A percentile compares a stretch with the other conserved stretches of the same genome.
Evolutionary conservation across 495 filamentous ascomycete species (phyloP).

Genomic region (Penicillium lividum): DNA sequence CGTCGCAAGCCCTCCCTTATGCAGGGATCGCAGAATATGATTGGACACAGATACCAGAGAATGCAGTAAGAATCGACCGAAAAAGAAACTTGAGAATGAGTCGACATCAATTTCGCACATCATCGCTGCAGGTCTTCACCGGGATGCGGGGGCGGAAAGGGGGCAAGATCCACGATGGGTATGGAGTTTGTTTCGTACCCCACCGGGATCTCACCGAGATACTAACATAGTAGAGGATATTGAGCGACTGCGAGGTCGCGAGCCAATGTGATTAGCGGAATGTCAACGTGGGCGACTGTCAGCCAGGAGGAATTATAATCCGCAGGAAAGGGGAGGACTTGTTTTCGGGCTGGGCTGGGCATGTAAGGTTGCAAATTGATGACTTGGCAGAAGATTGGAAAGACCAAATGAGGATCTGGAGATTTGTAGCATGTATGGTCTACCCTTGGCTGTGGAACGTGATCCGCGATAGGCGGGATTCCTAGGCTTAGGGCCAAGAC

Average conservation of each 20-base stretch:
- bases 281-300: neutral
- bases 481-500: slow-evolving; percentile 27
- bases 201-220: slow-evolving; percentile 23
- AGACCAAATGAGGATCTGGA: slow-evolving; percentile 11
- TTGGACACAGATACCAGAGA: slow-evolving; percentile 12
- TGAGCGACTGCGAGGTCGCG: neutral
- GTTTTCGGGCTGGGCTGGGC: neutral
- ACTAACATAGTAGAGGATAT: slow-evolving; percentile 9
- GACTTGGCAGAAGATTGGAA: slow-evolving; percentile 8
- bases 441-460: slow-evolving; percentile 21
- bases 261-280: neutral
- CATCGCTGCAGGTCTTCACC: slow-evolving; percentile 26
- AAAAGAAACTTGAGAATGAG: neutral
- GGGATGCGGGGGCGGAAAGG: slow-evolving; percentile 20
- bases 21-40: slow-evolving; percentile 1
- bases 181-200: neutral
- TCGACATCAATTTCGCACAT: slow-evolving; percentile 15
- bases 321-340: neutral
- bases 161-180: slow-evolving; percentile 3
- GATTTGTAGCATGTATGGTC: slow-evolving; percentile 6
- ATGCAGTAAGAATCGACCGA: slow-evolving; percentile 4
- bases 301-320: neutral
- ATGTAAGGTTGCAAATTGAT: slow-evolving; percentile 1
- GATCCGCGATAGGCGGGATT: slow-evolving; percentile 15
- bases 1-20: neutral